phyloP scores from a whole-genome alignment of 2,329 filamentous ascomycete genomes.

The Periconia sp. region DNA sequence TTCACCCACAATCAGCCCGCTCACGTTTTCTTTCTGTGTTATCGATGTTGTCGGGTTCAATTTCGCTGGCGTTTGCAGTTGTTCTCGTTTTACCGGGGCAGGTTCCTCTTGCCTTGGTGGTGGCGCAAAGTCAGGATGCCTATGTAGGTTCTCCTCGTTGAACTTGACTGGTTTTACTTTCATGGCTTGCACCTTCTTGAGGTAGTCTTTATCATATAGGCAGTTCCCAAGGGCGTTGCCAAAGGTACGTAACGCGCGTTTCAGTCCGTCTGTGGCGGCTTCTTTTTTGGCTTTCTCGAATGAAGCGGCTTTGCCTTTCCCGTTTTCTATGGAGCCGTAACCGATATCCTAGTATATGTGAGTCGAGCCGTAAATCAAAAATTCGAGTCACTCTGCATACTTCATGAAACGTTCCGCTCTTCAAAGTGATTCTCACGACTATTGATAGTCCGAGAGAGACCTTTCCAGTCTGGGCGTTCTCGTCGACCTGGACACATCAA shows the following conservation, averaged over 20 bases:
- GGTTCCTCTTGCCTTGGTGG: conserved; percentile 40
- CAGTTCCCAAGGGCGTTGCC: conserved; percentile 98
- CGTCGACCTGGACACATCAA: conserved; percentile 63
- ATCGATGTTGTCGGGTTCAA: conserved; percentile 26
- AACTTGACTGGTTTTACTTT: conserved; percentile 79
- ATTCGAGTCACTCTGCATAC: conserved; percentile 33
- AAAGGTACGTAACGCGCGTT: conserved; percentile 86
- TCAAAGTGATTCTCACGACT: conserved; percentile 84
- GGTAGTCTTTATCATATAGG: conserved; percentile 94
- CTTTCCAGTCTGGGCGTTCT: conserved; percentile 74
- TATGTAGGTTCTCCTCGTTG: conserved; percentile 76
- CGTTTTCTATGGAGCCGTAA: conserved; percentile 95
- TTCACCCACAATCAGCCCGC: conserved; percentile 42
- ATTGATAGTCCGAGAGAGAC: conserved; percentile 86
- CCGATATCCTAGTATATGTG: conserved; percentile 69
- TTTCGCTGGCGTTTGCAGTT: conserved; percentile 23
- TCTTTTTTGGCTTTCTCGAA: conserved; percentile 99
- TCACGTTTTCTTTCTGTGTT: conserved; percentile 36
- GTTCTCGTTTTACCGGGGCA: conserved; percentile 29
- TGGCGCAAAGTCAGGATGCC: conserved; percentile 72
- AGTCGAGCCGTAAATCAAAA: neutral
- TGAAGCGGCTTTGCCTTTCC: conserved; percentile 88
- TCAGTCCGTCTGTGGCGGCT: conserved; percentile 91
- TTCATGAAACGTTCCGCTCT: conserved; percentile 95
- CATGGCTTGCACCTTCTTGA: conserved; percentile 85